Evolutionary conservation across 2,329 filamentous ascomycete genomes (phyloP).

Genomic region (Thermothelomyces thermophilus): DNA sequence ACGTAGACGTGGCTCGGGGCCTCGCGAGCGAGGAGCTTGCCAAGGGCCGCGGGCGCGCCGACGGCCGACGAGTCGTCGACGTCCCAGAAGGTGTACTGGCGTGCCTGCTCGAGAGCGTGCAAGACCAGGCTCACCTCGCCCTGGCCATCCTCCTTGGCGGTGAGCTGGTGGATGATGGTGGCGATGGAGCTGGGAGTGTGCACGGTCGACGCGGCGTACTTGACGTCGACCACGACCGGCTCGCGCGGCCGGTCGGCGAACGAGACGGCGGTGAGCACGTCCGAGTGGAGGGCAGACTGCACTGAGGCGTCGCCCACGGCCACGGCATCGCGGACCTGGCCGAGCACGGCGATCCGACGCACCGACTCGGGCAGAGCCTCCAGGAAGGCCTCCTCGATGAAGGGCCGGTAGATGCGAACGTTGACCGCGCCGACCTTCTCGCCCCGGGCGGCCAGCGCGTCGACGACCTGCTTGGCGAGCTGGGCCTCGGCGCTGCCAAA

Average conservation of each 20-base stretch:
- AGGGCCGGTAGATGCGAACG: slow-evolving; percentile 89
- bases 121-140: slow-evolving; percentile 42
- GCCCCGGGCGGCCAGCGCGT: slow-evolving; percentile 63
- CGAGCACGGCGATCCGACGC: slow-evolving; percentile 74
- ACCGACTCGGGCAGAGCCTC: slow-evolving; percentile 69
- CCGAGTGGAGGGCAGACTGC: slow-evolving; percentile 84
- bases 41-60: slow-evolving; percentile 55
- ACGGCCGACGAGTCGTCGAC: slow-evolving; percentile 65
- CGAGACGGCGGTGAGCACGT: slow-evolving; percentile 77
- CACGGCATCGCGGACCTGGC: slow-evolving; percentile 71
- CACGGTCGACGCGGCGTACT: slow-evolving; percentile 68
- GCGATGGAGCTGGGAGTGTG: slow-evolving; percentile 51
- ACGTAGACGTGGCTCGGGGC: slow-evolving; percentile 57
- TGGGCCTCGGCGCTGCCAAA: slow-evolving; percentile 91
- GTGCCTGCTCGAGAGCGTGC: slow-evolving; percentile 47
- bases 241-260: slow-evolving; percentile 62
- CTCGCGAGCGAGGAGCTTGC: slow-evolving; percentile 62
- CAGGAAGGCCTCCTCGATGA: slow-evolving; percentile 90
- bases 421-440: slow-evolving; percentile 80
- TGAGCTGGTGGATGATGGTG: slow-evolving; percentile 43
- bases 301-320: slow-evolving; percentile 67
- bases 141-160: slow-evolving; percentile 46
- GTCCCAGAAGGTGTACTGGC: slow-evolving; percentile 95
- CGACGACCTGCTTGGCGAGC: slow-evolving; percentile 72
- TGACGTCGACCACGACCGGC: slow-evolving; percentile 71